These are phyloP conservation scores for Coriolopsis trogii DNA, from an alignment of 1,284 basidiomycete genomes.

Conservation along the genomic window DNA sequence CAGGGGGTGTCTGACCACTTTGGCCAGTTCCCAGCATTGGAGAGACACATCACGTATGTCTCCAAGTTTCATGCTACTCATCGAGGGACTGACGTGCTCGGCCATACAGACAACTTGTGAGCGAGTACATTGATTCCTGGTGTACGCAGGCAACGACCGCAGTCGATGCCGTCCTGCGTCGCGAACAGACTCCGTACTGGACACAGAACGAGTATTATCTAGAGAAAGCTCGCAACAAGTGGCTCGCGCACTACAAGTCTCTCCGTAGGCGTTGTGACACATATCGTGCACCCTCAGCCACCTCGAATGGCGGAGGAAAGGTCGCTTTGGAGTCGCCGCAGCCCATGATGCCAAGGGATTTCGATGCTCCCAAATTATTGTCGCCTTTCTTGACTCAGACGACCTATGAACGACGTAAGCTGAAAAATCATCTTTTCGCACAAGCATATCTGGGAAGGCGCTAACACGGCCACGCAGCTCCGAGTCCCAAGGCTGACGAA, in stretches of 20 bases:
- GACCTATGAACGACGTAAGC: too few relatives aligned
- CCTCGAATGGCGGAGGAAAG: neutral
- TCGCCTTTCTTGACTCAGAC: too few relatives aligned
- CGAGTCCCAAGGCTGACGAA: neutral
- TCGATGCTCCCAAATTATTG: neutral
- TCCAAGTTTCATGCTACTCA: neutral
- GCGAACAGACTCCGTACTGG: slow-evolving; percentile 34
- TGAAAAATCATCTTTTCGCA: too few relatives aligned
- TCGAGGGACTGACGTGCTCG: neutral
- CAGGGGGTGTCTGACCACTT: slow-evolving; percentile 36
- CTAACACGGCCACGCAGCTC: slow-evolving; percentile 5
- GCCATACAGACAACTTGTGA: slow-evolving; percentile 6
- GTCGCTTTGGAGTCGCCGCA: neutral
- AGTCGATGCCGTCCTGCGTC: slow-evolving; percentile 27
- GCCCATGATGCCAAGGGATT: too few relatives aligned
- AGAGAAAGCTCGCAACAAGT: slow-evolving; percentile 13
- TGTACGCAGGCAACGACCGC: neutral
- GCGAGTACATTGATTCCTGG: slow-evolving; percentile 8
- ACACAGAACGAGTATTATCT: slow-evolving; percentile 39
- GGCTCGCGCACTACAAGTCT: slow-evolving; percentile 25
- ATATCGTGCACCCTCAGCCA: neutral
- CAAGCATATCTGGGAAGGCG: slow-evolving; percentile 1
- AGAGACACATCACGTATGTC: slow-evolving; percentile 34
- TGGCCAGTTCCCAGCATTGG: slow-evolving; percentile 34
- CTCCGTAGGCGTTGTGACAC: neutral